A percentile compares a stretch with the other conserved stretches of the same genome.
phyloP scores from a whole-genome alignment of 1,139 yeast species.

The Saccharomyces hybrid region DNA sequence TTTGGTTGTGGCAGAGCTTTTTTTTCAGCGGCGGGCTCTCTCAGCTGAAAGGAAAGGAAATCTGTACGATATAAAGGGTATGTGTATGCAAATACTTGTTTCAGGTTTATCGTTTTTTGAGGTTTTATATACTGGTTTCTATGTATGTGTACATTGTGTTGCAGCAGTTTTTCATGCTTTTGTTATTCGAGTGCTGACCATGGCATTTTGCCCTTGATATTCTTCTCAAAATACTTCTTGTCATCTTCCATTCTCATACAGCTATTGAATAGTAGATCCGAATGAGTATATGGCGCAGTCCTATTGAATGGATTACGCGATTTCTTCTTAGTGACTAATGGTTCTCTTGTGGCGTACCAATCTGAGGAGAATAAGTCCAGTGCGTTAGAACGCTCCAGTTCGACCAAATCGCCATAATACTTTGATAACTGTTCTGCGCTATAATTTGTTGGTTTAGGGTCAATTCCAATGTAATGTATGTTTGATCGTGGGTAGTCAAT shows the following conservation, averaged over 20 bases:
- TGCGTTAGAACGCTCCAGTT: constrained; percentile 50
- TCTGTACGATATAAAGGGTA: neutral
- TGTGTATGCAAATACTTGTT: neutral
- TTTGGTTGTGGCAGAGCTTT: neutral
- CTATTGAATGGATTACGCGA: constrained; percentile 56
- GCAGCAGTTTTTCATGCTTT: neutral
- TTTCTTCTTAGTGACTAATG: constrained; percentile 19
- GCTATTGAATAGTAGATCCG: constrained; percentile 25
- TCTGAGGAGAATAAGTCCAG: constrained; percentile 48
- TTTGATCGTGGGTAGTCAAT: constrained; percentile 20
- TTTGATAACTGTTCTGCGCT: constrained; percentile 19
- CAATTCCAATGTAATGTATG: constrained; percentile 48
- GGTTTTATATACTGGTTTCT: neutral
- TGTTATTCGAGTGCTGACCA: constrained; percentile 18
- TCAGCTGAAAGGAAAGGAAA: neutral
- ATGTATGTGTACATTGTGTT: neutral
- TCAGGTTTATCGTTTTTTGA: neutral
- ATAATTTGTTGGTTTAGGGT: constrained; percentile 44
- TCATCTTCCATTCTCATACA: constrained; percentile 11
- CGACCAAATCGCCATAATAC: constrained; percentile 37
- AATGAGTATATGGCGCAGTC: constrained; percentile 36
- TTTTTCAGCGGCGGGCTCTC: neutral
- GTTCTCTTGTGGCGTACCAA: constrained; percentile 49
- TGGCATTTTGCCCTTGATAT: constrained; percentile 25
- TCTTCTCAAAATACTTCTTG: constrained; percentile 14